phyloP scores from a whole-genome alignment of 108 stramenopile species.

The Skeletonema menzelii region DNA sequence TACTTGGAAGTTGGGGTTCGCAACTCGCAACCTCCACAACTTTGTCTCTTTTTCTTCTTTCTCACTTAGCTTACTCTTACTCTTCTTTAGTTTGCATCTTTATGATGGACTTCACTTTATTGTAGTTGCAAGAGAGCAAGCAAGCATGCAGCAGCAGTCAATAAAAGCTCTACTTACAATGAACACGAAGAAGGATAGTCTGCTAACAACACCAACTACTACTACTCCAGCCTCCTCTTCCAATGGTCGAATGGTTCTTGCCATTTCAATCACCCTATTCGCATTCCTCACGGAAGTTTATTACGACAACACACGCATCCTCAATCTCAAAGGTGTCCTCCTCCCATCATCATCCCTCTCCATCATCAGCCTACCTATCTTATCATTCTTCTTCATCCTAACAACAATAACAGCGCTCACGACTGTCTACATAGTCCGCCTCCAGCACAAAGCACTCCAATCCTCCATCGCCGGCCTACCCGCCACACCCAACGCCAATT shows the following conservation, averaged over 20 bases:
- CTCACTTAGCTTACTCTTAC: no score
- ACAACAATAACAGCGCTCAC: no score
- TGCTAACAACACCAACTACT: not conserved
- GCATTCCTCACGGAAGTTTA: not conserved
- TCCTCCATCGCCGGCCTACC: constrained; percentile 2
- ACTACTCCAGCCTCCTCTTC: no score
- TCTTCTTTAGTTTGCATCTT: no score
- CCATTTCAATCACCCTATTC: not conserved
- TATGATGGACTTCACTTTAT: no score
- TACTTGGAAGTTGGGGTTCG: no score
- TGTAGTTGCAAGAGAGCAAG: no score
- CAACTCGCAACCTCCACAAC: no score
- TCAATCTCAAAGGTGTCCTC: not conserved
- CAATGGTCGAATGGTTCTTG: not conserved
- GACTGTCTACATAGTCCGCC: not conserved
- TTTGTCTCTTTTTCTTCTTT: no score
- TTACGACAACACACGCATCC: not conserved
- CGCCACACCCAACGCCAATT: not conserved
- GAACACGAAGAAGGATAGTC: no score
- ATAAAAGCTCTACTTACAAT: no score
- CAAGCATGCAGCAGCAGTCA: no score
- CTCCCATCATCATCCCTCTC: not conserved
- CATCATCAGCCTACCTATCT: not conserved
- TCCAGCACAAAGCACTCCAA: not conserved
- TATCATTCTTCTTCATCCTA: not conserved